Evolutionary conservation across 2,329 filamentous ascomycete species (phyloP), one percentile per base, ranked within the genome.

Genomic region (Pseudogymnoascus sp.): DNA sequence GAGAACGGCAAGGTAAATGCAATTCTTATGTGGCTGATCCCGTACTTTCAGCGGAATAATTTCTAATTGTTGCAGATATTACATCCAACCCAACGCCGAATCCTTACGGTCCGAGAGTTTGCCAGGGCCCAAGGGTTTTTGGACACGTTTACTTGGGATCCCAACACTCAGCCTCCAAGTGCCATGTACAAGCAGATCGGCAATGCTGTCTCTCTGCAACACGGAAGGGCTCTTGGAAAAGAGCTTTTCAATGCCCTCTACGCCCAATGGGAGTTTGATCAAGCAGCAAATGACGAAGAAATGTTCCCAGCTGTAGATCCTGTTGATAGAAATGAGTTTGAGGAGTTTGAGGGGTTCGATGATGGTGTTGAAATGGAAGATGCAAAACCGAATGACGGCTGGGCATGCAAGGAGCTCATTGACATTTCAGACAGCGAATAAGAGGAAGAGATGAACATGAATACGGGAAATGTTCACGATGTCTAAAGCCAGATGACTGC

Each of bases 1-100:
- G 66, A 35, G 67, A 69, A 3, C 67, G 66, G 64, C 42, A n/a
- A 8, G 64, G 67, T 37, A 61, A 63, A 2, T 53, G 6, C 63
- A 16, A 14, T 33, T 64, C 7, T 5, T 10, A 8, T n/a, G 23
- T 53, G 12, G 50, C 14, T 21, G 11, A 14, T 33, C 28, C 14
- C 28, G 6, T 7, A 33, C 16, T 33, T 56, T 33, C 50, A 14
- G 50, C 25, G 16, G 11, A 12, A 28, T 56, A 56, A 56, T 28
- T 42, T 5, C 21, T 66, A 7, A 59, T 23, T n/a, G 12, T 42
- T 50, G 21, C 28, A 66, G 61, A 60, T 53, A 6, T 11, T 69
- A 1, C 66, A 69, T 61, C 65, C 67, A 5, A 61, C 38, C 5
- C 60, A 63, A 37, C 50, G 66, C 6, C 53, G 67, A 11, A 35